Conservation (phyloP, 805 yeast genomes). For the Yarrowia bubula region DNA sequence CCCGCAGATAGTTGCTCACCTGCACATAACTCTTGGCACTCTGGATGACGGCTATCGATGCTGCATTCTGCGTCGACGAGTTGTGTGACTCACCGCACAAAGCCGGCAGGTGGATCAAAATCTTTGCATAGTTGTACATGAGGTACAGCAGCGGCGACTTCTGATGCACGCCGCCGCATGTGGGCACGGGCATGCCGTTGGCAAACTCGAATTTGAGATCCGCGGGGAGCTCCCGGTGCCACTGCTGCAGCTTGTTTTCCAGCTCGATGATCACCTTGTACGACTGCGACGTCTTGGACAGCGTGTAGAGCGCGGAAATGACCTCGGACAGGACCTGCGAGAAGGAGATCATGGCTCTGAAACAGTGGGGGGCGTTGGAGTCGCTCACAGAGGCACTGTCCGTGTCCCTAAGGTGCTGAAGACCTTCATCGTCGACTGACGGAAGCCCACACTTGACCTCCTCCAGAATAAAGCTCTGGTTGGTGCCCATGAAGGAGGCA, state of each 20-base stretch:
- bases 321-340: slow-evolving; percentile 72
- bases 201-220: slow-evolving; percentile 58
- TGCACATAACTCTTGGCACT: slow-evolving; percentile 39
- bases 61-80: slow-evolving; percentile 33
- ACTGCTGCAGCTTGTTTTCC: slow-evolving; percentile 71
- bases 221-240: slow-evolving; percentile 70
- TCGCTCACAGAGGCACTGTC: slow-evolving; percentile 19
- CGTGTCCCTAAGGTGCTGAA: slow-evolving; percentile 23
- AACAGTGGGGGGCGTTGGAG: slow-evolving; percentile 28
- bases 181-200: slow-evolving; percentile 36
- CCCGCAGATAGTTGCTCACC: slow-evolving; percentile 35
- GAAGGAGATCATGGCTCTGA: slow-evolving; percentile 39
- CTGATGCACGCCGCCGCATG: slow-evolving; percentile 35
- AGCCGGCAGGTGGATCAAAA: slow-evolving; percentile 61
- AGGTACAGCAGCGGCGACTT: slow-evolving; percentile 48
- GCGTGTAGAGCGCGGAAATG: slow-evolving; percentile 50
- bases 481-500: slow-evolving; percentile 76
- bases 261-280: slow-evolving; percentile 35
- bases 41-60: slow-evolving; percentile 38
- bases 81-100: slow-evolving; percentile 29
- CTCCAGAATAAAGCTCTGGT: slow-evolving; percentile 71
- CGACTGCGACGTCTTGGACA: slow-evolving; percentile 30
- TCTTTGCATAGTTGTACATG: slow-evolving; percentile 60
- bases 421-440: slow-evolving; percentile 36
- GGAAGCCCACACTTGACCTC: slow-evolving; percentile 88